Conservation (phyloP, 2,329 filamentous ascomycete genomes). For the Colletotrichum lentis region DNA sequence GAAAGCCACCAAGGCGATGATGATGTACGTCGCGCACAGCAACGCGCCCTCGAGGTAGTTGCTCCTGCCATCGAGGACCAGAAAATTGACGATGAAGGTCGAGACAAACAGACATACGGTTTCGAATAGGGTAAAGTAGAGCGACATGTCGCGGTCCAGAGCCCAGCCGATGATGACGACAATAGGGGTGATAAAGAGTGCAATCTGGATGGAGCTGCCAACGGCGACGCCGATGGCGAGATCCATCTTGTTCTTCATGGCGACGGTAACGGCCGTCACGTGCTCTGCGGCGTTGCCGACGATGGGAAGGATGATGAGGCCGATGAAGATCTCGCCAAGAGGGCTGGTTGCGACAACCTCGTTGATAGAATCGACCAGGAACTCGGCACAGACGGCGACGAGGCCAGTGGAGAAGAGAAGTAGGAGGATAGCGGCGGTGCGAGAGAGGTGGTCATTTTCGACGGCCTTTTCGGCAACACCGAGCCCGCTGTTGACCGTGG, state of each 20-base stretch:
- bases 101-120: constrained; percentile 86
- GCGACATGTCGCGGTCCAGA: constrained; percentile 72
- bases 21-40: constrained; percentile 72
- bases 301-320: constrained; percentile 75
- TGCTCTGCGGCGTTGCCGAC: constrained; percentile 79
- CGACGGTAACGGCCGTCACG: constrained; percentile 74
- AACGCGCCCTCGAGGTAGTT: constrained; percentile 86
- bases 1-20: constrained; percentile 72
- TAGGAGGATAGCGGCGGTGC: constrained; percentile 66
- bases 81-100: constrained; percentile 86
- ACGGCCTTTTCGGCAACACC: constrained; percentile 44
- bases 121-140: constrained; percentile 90
- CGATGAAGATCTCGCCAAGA: constrained; percentile 73
- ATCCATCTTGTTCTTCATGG: constrained; percentile 80
- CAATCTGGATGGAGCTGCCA: constrained; percentile 76
- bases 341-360: constrained; percentile 65
- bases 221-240: constrained; percentile 76
- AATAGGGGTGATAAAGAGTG: constrained; percentile 74
- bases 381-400: constrained; percentile 74
- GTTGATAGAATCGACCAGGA: constrained; percentile 73
- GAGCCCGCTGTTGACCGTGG: constrained; percentile 45
- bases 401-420: constrained; percentile 70
- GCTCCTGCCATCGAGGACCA: constrained; percentile 84
- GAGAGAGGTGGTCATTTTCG: constrained; percentile 59
- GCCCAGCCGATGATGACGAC: constrained; percentile 77